A percentile compares a stretch with the other conserved stretches of the same genome.
phyloP scores from a whole-genome alignment of 1,139 yeast genomes.

The Scheffersomyces parashehatae region DNA sequence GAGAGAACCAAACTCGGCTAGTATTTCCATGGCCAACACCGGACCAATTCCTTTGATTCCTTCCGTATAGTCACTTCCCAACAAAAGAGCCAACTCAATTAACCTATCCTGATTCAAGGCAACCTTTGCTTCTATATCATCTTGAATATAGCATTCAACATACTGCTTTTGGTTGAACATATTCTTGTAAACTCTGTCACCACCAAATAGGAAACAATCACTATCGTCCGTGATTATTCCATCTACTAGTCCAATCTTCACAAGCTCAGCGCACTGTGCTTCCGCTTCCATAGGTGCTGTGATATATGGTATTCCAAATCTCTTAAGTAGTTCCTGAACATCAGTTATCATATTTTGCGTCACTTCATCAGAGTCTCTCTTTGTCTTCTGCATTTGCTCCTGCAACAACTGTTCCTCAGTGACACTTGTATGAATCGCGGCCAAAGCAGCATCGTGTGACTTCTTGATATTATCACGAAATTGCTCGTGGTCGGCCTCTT shows the following conservation, averaged over 20 bases:
- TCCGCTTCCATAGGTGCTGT: constrained; percentile 99
- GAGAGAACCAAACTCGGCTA: constrained; percentile 74
- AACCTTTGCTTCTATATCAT: constrained; percentile 59
- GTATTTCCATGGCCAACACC: constrained; percentile 86
- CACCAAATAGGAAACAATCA: constrained; percentile 95
- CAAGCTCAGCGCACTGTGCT: constrained; percentile 90
- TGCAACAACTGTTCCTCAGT: constrained; percentile 57
- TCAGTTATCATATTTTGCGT: constrained; percentile 84
- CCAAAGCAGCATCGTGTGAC: constrained; percentile 18
- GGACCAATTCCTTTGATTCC: constrained; percentile 94
- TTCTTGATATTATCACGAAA: constrained; percentile 53
- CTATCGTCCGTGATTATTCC: constrained; percentile 98
- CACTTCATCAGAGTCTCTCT: constrained; percentile 89
- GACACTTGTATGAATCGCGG: constrained; percentile 31
- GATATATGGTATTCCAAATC: constrained; percentile 91
- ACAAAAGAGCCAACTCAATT: constrained; percentile 75
- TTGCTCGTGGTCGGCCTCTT: constrained; percentile 68
- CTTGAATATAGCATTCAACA: constrained; percentile 78
- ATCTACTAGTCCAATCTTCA: constrained; percentile 71
- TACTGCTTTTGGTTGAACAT: constrained; percentile 93
- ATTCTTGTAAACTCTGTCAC: constrained; percentile 79
- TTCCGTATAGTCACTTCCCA: constrained; percentile 94
- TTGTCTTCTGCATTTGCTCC: constrained; percentile 63
- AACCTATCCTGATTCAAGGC: constrained; percentile 65
- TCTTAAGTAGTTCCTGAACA: constrained; percentile 79